Evolutionary conservation across 345 rosid genomes (phyloP).

Genomic region (Sisymbrium altissimum): DNA sequence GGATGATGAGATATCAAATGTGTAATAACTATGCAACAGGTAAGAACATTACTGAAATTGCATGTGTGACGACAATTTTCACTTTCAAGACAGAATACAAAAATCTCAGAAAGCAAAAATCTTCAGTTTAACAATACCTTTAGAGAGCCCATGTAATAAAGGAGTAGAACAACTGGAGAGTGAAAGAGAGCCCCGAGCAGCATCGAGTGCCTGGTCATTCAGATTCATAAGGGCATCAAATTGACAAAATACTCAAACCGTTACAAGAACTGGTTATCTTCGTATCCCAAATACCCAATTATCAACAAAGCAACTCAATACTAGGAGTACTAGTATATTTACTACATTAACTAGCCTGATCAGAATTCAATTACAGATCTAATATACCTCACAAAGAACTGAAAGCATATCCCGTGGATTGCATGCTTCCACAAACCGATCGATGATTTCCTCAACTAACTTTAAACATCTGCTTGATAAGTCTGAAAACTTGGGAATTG

Average conservation of each 20-base stretch:
- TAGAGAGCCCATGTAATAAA: constrained; percentile 65
- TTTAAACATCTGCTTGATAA: constrained; percentile 48
- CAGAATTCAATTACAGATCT: neutral
- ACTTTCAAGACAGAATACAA: neutral
- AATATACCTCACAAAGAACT: constrained; percentile 74
- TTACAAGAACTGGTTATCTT: neutral
- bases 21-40: neutral
- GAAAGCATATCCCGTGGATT: constrained; percentile 86
- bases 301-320: neutral
- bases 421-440: constrained; percentile 48
- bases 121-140: constrained; percentile 50
- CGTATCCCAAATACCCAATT: neutral
- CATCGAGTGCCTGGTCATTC: constrained; percentile 64
- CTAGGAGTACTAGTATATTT: neutral
- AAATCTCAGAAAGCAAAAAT: neutral
- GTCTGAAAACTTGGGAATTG: constrained; percentile 54
- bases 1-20: neutral
- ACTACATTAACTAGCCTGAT: constrained; percentile 5
- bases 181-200: constrained; percentile 36
- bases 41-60: neutral
- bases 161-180: constrained; percentile 50
- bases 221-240: constrained; percentile 4
- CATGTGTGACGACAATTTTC: neutral
- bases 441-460: constrained; percentile 46
- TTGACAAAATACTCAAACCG: neutral